These are phyloP conservation scores for Globisporangium spinosum DNA, from an alignment of 352 stramenopile species.

Conservation along the genomic window DNA sequence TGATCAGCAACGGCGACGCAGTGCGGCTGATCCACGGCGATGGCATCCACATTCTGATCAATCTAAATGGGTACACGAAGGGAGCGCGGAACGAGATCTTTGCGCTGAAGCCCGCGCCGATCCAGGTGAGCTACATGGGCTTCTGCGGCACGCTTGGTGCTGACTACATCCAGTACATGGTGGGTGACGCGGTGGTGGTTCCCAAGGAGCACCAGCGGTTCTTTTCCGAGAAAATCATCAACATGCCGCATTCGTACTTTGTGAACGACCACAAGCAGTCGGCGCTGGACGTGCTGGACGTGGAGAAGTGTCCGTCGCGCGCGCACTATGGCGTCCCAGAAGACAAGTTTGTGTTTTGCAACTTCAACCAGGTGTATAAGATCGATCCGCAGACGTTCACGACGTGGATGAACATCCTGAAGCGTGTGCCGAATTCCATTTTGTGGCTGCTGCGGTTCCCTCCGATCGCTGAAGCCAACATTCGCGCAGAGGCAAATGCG, in stretches of 20 bases:
- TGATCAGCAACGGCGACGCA: slow-evolving; percentile 57
- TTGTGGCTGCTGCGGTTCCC: slow-evolving; percentile 91
- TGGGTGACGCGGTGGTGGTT: slow-evolving; percentile 81
- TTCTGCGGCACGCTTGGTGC: slow-evolving; percentile 90
- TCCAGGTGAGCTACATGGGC: slow-evolving; percentile 90
- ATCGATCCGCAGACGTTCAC: slow-evolving; percentile 90
- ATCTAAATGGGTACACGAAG: slow-evolving; percentile 94
- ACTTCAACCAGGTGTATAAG: slow-evolving; percentile 96
- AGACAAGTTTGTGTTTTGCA: slow-evolving; percentile 93
- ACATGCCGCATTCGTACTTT: slow-evolving; percentile 92
- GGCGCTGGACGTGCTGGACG: slow-evolving; percentile 74
- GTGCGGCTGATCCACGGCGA: slow-evolving; percentile 81
- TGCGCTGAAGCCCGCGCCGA: slow-evolving; percentile 81
- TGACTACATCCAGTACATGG: slow-evolving; percentile 93
- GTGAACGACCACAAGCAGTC: slow-evolving; percentile 92
- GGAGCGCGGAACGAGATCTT: slow-evolving; percentile 91
- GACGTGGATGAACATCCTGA: slow-evolving; percentile 92
- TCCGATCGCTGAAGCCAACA: slow-evolving; percentile 78
- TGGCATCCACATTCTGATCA: slow-evolving; percentile 89
- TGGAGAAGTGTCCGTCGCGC: slow-evolving; percentile 69
- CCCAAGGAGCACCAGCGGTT: slow-evolving; percentile 53
- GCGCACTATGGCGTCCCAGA: slow-evolving; percentile 88
- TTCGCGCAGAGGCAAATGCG: slow-evolving; percentile 73
- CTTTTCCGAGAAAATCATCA: slow-evolving; percentile 90
- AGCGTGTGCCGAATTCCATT: slow-evolving; percentile 87